Evolutionary conservation across 1,139 yeast species (phyloP), one percentile per base, ranked within the genome.

Genomic region (Magnusiomyces magnusii): DNA sequence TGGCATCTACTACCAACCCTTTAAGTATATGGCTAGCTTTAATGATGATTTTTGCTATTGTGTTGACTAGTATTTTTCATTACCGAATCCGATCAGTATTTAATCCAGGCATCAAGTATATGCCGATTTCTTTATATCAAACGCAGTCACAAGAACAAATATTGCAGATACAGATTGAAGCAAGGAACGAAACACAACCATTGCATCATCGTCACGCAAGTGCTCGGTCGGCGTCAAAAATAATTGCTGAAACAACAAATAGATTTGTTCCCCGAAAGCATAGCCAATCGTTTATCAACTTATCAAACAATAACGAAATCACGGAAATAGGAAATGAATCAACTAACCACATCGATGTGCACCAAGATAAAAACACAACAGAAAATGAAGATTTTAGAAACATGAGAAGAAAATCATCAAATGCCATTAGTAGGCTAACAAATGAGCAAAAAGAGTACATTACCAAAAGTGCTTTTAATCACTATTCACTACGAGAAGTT

Each of bases 1-100:
- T 86, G 50, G 72, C 86, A 23, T 84, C 84, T 76, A 76, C 62
- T 39, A 59, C 72, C 23, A 67, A 68, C 60, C 69, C 70, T 42
- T 64, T 67, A 10, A 57, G 64, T 47, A 50, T 62, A 23, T 39
- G 57, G 7, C 68, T 67, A 44, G 67, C 64, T 1, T 57, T 66
- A 23, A 34, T 59, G 17, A 63, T 64, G 63, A 39, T 52, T 1
- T 5, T 57, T 5, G 58, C 59, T 1, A 31, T 64, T 27, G 44
- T 57, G 2, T 44, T 49, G 15, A 63, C 65, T 1, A 52, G 56
- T 7, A 49, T 59, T 10, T 62, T 55, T 53, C 66, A 64, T 42
- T 58, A 59, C 31, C 57, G 56, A 2, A 31, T 60, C 3, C 54
- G 54, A 25, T 42, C 55, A 5, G 58, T 55, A 3, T 61, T 62